A percentile compares a stretch with the other conserved stretches of the same genome.
Conservation (phyloP, 1,284 basidiomycete genomes). For the Rhizopogon hawkerae region DNA sequence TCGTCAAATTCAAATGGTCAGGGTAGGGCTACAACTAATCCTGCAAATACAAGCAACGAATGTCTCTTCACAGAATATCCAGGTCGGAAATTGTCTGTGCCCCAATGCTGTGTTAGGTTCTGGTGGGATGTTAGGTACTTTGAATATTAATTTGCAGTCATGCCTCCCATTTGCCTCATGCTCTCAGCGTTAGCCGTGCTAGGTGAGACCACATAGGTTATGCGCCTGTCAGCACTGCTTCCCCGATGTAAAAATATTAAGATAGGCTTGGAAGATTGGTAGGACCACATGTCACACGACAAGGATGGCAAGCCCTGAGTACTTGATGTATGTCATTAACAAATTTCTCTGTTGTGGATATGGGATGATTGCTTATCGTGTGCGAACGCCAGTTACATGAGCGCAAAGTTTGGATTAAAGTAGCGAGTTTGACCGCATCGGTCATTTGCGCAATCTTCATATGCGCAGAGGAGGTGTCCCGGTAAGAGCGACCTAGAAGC, state of each 20-base stretch:
- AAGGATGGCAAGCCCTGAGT: neutral
- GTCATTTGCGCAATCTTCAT: no score
- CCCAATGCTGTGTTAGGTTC: neutral
- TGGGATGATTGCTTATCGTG: neutral
- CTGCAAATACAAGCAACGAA: no score
- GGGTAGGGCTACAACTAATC: neutral
- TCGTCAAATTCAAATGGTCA: neutral
- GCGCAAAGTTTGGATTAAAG: no score
- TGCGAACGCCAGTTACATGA: neutral
- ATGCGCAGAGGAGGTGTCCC: neutral
- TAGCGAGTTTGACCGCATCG: neutral
- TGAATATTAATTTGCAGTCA: neutral
- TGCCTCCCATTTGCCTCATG: conserved; percentile 1
- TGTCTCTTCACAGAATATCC: neutral
- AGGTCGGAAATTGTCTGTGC: neutral
- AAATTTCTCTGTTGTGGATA: neutral
- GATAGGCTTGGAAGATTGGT: neutral
- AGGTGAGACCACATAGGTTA: neutral
- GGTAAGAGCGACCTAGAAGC: neutral
- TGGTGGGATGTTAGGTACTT: neutral
- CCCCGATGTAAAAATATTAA: neutral
- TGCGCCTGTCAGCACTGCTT: neutral
- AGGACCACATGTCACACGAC: neutral
- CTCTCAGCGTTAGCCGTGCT: neutral
- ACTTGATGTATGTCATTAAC: neutral